Conservation (phyloP, 2,329 filamentous ascomycete genomes). For the Talaromyces sp. region DNA sequence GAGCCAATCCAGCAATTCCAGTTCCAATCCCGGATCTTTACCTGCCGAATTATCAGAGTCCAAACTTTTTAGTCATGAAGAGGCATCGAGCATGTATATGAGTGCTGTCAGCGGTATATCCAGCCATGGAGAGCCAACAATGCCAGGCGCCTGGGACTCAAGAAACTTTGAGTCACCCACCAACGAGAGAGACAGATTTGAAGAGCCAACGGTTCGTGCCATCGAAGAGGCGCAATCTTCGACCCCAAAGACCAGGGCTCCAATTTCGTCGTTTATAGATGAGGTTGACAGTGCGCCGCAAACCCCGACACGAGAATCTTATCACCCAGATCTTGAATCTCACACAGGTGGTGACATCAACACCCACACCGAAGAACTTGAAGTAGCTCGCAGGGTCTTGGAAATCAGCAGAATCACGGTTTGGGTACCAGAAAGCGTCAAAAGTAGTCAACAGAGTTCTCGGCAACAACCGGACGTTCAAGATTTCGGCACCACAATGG, state of each 20-base stretch:
- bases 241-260: conserved; percentile 31
- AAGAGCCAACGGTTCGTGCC: conserved; percentile 5
- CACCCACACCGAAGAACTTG: conserved; percentile 24
- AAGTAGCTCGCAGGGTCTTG: conserved; percentile 35
- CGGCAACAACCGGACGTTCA: not conserved
- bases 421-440: conserved; percentile 30
- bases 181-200: not conserved
- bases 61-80: conserved; percentile 46
- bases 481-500: conserved; percentile 18
- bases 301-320: not conserved
- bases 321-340: not conserved
- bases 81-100: conserved; percentile 52
- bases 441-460: not conserved
- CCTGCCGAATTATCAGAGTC: conserved; percentile 44
- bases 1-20: conserved; percentile 22
- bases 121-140: conserved; percentile 30
- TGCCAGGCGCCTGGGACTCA: conserved; percentile 44
- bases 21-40: conserved; percentile 22
- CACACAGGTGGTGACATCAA: conserved; percentile 21
- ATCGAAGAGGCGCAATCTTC: conserved; percentile 24
- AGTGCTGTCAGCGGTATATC: conserved; percentile 51
- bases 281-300: not conserved
- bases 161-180: conserved; percentile 21
- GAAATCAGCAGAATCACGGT: conserved; percentile 33
- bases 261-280: conserved; percentile 9